A percentile compares a stretch with the other conserved stretches of the same genome.
Conservation (phyloP, 2,329 filamentous ascomycete species). For the Venturia asperata region DNA sequence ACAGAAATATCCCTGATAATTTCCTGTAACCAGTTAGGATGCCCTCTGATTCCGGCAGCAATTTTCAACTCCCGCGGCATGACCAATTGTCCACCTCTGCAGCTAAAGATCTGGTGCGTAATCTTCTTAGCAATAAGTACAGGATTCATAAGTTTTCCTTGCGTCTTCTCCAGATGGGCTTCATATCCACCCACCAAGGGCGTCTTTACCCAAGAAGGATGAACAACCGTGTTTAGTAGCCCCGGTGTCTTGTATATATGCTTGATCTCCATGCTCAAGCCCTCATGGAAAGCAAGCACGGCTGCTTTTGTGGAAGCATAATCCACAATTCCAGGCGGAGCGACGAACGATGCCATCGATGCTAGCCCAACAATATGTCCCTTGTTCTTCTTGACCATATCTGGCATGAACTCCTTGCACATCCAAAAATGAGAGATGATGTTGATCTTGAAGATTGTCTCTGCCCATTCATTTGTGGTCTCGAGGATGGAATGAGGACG, state of each 20-base stretch:
- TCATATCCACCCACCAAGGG: conserved; percentile 37
- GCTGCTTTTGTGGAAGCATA: conserved; percentile 48
- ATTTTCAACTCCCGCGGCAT: conserved; percentile 31
- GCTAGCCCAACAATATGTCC: conserved; percentile 53
- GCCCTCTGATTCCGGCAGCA: conserved; percentile 35
- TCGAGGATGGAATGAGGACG: conserved; percentile 41
- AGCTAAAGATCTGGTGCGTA: conserved; percentile 45
- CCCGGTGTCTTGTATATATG: conserved; percentile 29
- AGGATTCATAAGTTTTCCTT: conserved; percentile 26
- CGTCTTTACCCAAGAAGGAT: conserved; percentile 45
- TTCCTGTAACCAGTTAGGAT: conserved; percentile 46
- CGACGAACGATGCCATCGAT: conserved; percentile 45
- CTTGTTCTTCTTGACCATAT: conserved; percentile 45
- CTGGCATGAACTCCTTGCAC: conserved; percentile 46
- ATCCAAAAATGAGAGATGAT: conserved; percentile 45
- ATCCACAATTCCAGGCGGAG: conserved; percentile 43
- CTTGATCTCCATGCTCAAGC: conserved; percentile 24
- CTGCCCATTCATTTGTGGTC: conserved; percentile 38
- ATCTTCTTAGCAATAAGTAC: conserved; percentile 42
- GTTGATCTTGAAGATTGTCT: conserved; percentile 47
- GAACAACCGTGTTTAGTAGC: conserved; percentile 23
- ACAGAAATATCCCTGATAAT: conserved; percentile 22
- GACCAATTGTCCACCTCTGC: conserved; percentile 44
- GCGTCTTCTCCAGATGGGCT: conserved; percentile 23
- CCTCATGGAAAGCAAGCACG: conserved; percentile 49